Evolutionary conservation across 2,329 filamentous ascomycete species (phyloP).

Genomic region (Amauroascus verrucosus): DNA sequence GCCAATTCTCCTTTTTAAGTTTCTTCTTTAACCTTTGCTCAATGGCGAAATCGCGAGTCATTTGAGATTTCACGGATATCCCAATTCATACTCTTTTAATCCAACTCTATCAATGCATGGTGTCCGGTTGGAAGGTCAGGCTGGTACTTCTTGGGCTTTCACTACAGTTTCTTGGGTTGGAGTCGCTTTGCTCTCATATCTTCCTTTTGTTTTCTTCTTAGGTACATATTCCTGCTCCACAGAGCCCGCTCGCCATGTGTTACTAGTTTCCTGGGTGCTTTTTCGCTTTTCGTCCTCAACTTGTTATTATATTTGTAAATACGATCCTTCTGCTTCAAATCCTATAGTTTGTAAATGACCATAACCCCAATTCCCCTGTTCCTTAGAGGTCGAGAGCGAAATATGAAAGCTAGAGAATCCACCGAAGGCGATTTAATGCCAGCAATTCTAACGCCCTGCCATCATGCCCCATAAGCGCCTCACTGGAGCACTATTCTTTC

Average conservation of each 20-base stretch:
- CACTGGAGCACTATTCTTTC: no score
- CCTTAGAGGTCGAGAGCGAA: no score
- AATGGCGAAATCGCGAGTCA: background rate
- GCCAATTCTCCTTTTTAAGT: background rate
- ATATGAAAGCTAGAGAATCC: no score
- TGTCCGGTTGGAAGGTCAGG: background rate
- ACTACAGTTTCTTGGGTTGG: background rate
- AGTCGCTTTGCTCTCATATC: background rate
- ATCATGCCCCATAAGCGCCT: no score
- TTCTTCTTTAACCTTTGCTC: background rate
- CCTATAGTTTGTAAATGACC: background rate
- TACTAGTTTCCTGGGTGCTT: background rate
- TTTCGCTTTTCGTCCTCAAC: background rate
- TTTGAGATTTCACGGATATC: background rate
- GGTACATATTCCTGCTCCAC: background rate
- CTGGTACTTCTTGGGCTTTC: background rate
- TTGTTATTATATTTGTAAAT: background rate
- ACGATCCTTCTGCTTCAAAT: background rate
- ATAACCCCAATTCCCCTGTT: background rate
- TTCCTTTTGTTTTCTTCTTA: conserved; percentile 1
- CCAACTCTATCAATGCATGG: background rate
- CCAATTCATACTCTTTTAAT: background rate
- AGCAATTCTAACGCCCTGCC: no score
- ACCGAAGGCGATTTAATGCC: no score
- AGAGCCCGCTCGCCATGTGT: conserved; percentile 1